These are phyloP conservation scores for Chlamydomonas schloesseri DNA, from an alignment of 139 green algal species.

Conservation along the genomic window DNA sequence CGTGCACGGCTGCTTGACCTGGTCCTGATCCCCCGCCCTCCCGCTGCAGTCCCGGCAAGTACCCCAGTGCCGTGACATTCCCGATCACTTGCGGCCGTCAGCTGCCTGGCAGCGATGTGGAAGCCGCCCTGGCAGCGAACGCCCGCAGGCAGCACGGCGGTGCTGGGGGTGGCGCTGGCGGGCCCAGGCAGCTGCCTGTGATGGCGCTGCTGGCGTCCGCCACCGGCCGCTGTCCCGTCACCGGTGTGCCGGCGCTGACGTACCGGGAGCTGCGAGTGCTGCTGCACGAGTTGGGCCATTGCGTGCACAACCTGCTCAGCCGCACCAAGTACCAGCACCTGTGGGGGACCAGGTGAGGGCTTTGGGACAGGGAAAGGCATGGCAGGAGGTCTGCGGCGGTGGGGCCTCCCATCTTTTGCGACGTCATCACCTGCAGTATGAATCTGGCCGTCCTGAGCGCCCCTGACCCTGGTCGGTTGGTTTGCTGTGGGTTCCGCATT, in stretches of 20 bases:
- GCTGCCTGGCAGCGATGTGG: slow-evolving; percentile 7
- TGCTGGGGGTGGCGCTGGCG: too few species aligned
- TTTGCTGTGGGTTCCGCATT: too few species aligned
- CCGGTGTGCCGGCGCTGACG: slow-evolving; percentile 33
- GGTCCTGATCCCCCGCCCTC: not conserved
- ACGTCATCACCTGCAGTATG: too few species aligned
- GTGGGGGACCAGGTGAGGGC: slow-evolving; percentile 70
- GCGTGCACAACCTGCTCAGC: slow-evolving; percentile 86
- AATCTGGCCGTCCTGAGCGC: too few species aligned
- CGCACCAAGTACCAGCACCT: slow-evolving; percentile 90
- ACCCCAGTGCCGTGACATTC: slow-evolving; percentile 84
- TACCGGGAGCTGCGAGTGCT: slow-evolving; percentile 80
- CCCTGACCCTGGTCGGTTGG: too few species aligned
- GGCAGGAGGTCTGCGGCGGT: too few species aligned
- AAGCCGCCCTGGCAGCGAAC: too few species aligned
- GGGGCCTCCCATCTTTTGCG: too few species aligned
- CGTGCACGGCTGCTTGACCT: too few species aligned
- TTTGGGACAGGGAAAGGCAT: too few species aligned
- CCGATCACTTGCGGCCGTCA: slow-evolving; percentile 81
- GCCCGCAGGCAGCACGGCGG: too few species aligned
- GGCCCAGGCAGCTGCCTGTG: slow-evolving; percentile 54
- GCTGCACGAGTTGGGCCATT: slow-evolving; percentile 95
- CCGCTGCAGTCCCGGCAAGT: slow-evolving; percentile 75
- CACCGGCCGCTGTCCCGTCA: slow-evolving; percentile 22
- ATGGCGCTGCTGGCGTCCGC: slow-evolving; percentile 80